These are phyloP conservation scores for Phaeosphaeria sp. DNA, from an alignment of 2,329 filamentous ascomycete species.

Conservation along the genomic window DNA sequence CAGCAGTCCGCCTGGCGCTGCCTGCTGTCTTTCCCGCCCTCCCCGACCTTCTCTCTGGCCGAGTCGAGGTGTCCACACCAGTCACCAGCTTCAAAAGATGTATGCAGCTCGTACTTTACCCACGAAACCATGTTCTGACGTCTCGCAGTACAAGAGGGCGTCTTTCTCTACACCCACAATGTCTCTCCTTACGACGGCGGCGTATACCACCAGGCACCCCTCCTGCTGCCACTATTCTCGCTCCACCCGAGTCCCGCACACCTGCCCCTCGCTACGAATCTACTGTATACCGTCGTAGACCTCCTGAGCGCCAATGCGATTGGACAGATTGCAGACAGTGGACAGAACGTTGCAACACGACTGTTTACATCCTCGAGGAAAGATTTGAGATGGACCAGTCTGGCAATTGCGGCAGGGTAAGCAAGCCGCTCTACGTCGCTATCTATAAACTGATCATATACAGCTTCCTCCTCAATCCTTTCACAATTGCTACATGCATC, in stretches of 20 bases:
- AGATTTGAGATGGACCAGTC: constrained; percentile 74
- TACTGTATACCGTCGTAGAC: constrained; percentile 84
- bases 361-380: constrained; percentile 81
- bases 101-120: constrained; percentile 51
- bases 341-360: constrained; percentile 70
- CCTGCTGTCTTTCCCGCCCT: constrained; percentile 83
- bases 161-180: constrained; percentile 95
- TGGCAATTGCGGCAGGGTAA: constrained; percentile 80
- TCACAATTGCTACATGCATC: constrained; percentile 89
- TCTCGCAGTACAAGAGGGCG: constrained; percentile 83
- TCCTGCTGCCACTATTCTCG: constrained; percentile 90
- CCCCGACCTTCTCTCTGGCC: constrained; percentile 82
- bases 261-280: constrained; percentile 75
- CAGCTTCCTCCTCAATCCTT: constrained; percentile 93
- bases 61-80: constrained; percentile 96
- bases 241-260: constrained; percentile 75
- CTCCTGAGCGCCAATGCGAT: constrained; percentile 82
- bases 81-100: constrained; percentile 98
- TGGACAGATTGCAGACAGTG: constrained; percentile 79
- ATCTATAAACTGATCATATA: constrained; percentile 18
- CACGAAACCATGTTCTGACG: constrained; percentile 12
- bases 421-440: background rate
- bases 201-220: constrained; percentile 76
- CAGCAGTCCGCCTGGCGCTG: constrained; percentile 78
- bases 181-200: constrained; percentile 97